Base-by-base conservation (phyloP, 441 rosid genomes). In the Eruca vesicaria region DNA sequence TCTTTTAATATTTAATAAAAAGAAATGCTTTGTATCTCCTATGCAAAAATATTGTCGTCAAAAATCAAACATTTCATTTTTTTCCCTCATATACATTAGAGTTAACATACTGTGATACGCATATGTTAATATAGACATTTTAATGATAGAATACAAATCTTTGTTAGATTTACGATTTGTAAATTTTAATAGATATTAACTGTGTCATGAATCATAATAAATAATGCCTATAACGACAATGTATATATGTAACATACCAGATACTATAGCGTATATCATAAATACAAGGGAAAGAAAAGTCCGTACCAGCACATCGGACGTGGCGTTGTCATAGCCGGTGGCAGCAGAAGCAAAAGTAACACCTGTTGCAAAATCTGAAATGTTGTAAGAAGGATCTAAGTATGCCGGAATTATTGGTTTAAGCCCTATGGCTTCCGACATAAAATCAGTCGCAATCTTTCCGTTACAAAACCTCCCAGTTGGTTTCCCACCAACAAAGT, bases 321-420 rank as follows among this genome's bases (percentile, higher is more conserved):
- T 89, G 48, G 82, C 84, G 50, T 84, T 89, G 65, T 87, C 90
- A 35, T 87, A 89, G n/a, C 93, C 90, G 1, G 87, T 79, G 14
- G 80, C 93, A n/a, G 93, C 90, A 6, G 93, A 89, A 32, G 90
- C 93, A 63, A 89, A 89, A 26, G 87, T 82, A 18, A 87, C 93
- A 15, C 93, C 90, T 0, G 88, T 85, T 53, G 88, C 89, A 41
- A 89, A 85, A 74, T 85, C 89, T 1, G 89, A 80, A 3, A 89
- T 84, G 36, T 67, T 79, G 45, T 82, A 85, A 6, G 82, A 80
- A 8, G 90, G 85, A 80, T 89, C 90, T 78, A 89, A 79, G 75
- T 84, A 86, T 0, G 93, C 89, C 0, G 93, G 93, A 36, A 89
- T 66, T 1, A 66, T 55, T 0, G 80, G 79, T 67, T 86, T 88